phyloP scores from a whole-genome alignment of 164 flowering plant genomes.

The Liquidambar formosana region DNA sequence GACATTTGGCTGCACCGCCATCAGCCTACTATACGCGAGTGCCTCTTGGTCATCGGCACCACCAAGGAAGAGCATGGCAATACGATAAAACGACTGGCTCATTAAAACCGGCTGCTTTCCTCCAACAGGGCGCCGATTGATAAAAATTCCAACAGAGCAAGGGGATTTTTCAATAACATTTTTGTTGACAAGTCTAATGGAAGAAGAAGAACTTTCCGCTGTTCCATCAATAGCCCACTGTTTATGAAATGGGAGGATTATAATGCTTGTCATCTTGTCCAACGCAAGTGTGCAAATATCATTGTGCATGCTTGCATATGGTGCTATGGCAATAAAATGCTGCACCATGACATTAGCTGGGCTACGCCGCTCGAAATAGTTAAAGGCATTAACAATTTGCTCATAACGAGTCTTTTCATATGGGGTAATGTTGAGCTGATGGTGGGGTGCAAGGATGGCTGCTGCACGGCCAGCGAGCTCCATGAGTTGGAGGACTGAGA shows the following conservation, averaged over 20 bases:
- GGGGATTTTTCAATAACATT: conserved; percentile 41
- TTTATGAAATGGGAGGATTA: conserved; percentile 52
- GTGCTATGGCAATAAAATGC: conserved; percentile 27
- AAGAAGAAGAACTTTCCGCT: background rate
- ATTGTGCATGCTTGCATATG: conserved; percentile 42
- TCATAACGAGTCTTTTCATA: background rate
- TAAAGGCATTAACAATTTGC: conserved; percentile 25
- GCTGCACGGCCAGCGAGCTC: conserved; percentile 5
- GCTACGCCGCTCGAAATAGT: background rate
- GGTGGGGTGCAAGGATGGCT: conserved; percentile 14
- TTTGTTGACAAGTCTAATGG: conserved; percentile 28
- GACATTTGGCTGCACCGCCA: conserved; percentile 28
- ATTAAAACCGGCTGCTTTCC: background rate
- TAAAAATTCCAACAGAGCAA: conserved; percentile 53
- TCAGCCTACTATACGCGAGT: conserved; percentile 31
- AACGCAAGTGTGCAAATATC: conserved; percentile 40
- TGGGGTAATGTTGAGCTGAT: background rate
- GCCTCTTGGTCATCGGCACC: conserved; percentile 59
- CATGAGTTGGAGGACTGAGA: conserved; percentile 1
- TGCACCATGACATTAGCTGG: conserved; percentile 7
- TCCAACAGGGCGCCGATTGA: conserved; percentile 29
- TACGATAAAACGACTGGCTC: conserved; percentile 3
- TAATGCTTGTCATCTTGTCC: conserved; percentile 24
- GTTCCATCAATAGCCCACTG: conserved; percentile 12
- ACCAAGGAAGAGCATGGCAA: conserved; percentile 39